A percentile compares a stretch with the other conserved stretches of the same genome.
These are phyloP conservation scores for Podospora fimiseda DNA, from an alignment of 495 filamentous ascomycete species.

Conservation along the genomic window DNA sequence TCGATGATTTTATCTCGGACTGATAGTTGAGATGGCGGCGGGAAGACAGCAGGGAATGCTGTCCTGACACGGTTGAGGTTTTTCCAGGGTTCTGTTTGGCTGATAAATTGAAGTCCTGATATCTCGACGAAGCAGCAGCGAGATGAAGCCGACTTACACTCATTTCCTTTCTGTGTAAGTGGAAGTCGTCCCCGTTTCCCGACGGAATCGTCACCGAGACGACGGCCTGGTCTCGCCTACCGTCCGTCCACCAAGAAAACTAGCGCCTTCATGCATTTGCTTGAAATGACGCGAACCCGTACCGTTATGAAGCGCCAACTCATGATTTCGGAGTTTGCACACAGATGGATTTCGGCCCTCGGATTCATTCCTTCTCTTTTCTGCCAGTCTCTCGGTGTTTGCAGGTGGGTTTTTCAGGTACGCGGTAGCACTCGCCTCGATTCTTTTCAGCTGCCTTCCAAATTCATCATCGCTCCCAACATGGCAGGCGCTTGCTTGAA, in stretches of 20 bases:
- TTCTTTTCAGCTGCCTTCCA: neutral
- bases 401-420: too few species aligned
- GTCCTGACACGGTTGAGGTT: neutral
- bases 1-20: neutral
- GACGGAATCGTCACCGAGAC: neutral
- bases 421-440: neutral
- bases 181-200: neutral
- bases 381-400: too few species aligned
- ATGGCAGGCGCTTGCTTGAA: slow-evolving; percentile 5
- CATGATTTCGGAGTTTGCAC: too few species aligned
- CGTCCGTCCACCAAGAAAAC: neutral
- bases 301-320: too few species aligned
- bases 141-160: neutral
- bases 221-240: too few species aligned
- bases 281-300: too few species aligned
- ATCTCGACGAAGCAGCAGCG: neutral
- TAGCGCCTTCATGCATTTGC: too few species aligned
- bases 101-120: neutral
- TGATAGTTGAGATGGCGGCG: neutral
- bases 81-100: neutral
- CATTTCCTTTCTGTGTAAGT: too few species aligned
- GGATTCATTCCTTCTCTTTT: too few species aligned
- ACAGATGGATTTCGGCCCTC: too few species aligned
- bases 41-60: neutral
- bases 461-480: neutral